These are phyloP conservation scores for Chlamydomonas asymmetrica DNA, from an alignment of 139 green algal genomes.

Conservation along the genomic window DNA sequence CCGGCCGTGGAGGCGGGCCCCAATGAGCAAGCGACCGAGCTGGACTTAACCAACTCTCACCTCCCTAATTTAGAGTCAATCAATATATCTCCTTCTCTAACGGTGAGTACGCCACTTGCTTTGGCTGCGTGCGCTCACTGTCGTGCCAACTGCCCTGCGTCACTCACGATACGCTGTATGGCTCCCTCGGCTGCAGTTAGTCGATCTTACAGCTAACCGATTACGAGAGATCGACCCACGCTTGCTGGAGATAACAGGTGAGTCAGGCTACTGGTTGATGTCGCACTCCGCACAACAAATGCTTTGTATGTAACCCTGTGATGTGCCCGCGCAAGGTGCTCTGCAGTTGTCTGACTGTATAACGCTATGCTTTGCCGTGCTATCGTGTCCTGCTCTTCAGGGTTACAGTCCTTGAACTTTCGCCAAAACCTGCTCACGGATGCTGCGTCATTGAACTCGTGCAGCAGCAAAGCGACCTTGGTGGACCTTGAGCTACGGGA, in stretches of 20 bases:
- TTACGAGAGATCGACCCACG: constrained; percentile 67
- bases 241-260: constrained; percentile 71
- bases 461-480: constrained; percentile 42
- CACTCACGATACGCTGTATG: background rate
- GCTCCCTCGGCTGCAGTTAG: constrained; percentile 35
- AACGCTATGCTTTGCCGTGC: background rate
- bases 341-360: background rate
- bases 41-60: constrained; percentile 76
- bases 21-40: no score
- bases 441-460: constrained; percentile 19
- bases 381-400: constrained; percentile 35
- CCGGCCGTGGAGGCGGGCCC: no score
- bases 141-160: background rate
- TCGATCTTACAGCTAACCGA: constrained; percentile 88
- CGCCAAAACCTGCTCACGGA: constrained; percentile 83
- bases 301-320: background rate
- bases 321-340: background rate
- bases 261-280: no score
- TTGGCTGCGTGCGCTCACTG: background rate
- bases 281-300: background rate
- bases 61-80: constrained; percentile 57
- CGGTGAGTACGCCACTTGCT: constrained; percentile 25
- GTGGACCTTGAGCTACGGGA: constrained; percentile 81
- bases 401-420: constrained; percentile 73
- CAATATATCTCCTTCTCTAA: constrained; percentile 44